Evolutionary conservation across 495 filamentous ascomycete species (phyloP), one percentile per base, ranked within the genome.

Genomic region (Melanomma pulvis-pyrius): DNA sequence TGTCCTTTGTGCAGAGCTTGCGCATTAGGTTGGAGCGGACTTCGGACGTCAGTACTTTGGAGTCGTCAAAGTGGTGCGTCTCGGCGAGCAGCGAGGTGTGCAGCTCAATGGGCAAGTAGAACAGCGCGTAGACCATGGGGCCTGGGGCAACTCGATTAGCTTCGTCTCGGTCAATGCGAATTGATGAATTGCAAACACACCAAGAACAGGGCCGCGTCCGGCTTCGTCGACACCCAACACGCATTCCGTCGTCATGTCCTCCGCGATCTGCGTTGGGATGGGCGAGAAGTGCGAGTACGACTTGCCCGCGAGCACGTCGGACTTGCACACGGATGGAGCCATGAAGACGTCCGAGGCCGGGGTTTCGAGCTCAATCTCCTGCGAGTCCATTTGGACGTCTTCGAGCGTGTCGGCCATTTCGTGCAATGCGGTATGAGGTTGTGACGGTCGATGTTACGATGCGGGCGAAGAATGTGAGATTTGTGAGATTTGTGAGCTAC

Each of bases 101-200:
- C 36, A 85, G 79, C 1, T 81, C 61, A 2, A 84, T 59, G 0
- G 92, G 92, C 0, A 97, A 84, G 79, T 92, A 97, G 81, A 93
- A 90, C 69, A 92, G 83, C 62, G 88, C 89, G 81, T 98, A 98
- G 66, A 98, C 93, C 94, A 98, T 98, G 12, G 94, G 93, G 1
- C 94, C 80, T 82, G 30, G 15, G 36, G 3, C 3, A 11, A 44
- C n/a, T 6, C 8, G 25, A 21, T 62, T 22, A 61, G 49, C 28
- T 53, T 32, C 56, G 26, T 28, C 9, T 50, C 29, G 8, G 3
- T n/a, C n/a, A 17, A 44, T 32, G 8, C 12, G 15, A 21, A 11
- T 36, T 25, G 32, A 1, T 50, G 48, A 2, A 41, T 8, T 17
- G 34, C 8, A 17, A 24, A 25, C 36, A 4, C 58, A 77, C 80